Evolutionary conservation across 129 eudicot species (phyloP), one percentile per base, ranked within the genome.

Genomic region (Centaurea solstitialis): DNA sequence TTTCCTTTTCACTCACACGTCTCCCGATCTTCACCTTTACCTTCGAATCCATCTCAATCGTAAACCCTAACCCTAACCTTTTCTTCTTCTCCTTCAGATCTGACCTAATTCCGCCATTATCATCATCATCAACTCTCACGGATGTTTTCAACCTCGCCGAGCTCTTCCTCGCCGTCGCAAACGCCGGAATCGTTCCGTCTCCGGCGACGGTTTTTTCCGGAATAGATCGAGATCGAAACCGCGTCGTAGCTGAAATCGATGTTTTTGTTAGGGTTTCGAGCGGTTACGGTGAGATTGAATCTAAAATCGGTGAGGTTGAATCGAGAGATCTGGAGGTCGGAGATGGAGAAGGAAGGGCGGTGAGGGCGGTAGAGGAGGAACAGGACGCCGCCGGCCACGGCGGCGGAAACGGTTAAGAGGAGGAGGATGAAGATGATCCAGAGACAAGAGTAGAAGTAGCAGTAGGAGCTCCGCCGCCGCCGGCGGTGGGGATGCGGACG

Each of bases 401-500:
- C 92, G 47, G 77, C 87, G 76, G 88, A 85, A 45, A 86, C 17
- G 81, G 88, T 21, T 70, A 87, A 20, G 74, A 85, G 30, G 76
- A 87, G 68, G 74, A 92, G 9, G 38, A 85, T 21, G 82, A 88
- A 79, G 71, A 85, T 86, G 24, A 86, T 85, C 88, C 89, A 92
- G 74, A 89, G 89, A 65, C 85, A 87, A 82, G 84, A 80, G 20
- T 80, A 74, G 84, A 91, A 90, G 75, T 81, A 82, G 87, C 92
- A 90, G 75, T 81, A 82, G 88, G 88, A 86, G 87, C 88, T 76
- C 13, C 92, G 90, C 21, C 88, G 85, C n/a, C n/a, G 85, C 83
- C 83, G 66, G 66, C 90, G 86, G 40, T 86, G 89, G 17, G 91
- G 86, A 33, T 59, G 85, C 2, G 94, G 86, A 24, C 91, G 93